Conservation (phyloP, 257 asterid genomes). For the Salvia miltiorrhiza region DNA sequence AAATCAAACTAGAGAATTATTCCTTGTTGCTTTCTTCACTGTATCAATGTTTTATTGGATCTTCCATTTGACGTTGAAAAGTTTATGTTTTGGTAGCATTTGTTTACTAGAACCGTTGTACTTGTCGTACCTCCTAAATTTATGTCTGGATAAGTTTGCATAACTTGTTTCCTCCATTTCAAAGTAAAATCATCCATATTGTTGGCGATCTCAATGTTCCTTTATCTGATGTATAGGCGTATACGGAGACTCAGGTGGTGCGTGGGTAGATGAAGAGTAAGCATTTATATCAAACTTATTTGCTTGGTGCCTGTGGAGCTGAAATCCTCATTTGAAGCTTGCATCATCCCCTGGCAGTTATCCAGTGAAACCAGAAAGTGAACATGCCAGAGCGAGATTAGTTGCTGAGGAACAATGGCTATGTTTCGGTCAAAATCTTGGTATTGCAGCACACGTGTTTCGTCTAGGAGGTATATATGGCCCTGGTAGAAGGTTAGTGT, state of each 20-base stretch:
- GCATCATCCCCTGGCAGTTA: conserved; percentile 40
- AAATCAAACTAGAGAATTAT: background rate
- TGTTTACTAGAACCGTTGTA: background rate
- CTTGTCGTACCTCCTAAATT: background rate
- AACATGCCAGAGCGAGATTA: conserved; percentile 51
- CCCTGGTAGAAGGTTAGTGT: conserved; percentile 84
- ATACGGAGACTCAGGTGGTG: conserved; percentile 83
- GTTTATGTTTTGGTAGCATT: background rate
- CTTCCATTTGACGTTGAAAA: background rate
- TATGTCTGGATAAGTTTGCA: conserved; percentile 4
- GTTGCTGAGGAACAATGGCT: conserved; percentile 87
- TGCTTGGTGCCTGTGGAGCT: conserved; percentile 13
- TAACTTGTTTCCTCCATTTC: background rate
- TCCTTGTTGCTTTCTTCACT: background rate
- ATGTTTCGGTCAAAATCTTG: conserved; percentile 48
- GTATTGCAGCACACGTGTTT: conserved; percentile 57
- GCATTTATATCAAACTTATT: conserved; percentile 24
- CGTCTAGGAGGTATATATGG: conserved; percentile 97
- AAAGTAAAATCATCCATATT: background rate
- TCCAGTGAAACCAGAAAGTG: conserved; percentile 48
- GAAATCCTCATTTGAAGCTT: conserved; percentile 25
- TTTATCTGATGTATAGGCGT: conserved; percentile 52
- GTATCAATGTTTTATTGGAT: background rate
- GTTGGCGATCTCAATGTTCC: background rate
- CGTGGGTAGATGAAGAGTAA: conserved; percentile 87